These are phyloP conservation scores for Colletotrichum aenigma DNA, from an alignment of 2,329 filamentous ascomycete genomes.

Conservation along the genomic window DNA sequence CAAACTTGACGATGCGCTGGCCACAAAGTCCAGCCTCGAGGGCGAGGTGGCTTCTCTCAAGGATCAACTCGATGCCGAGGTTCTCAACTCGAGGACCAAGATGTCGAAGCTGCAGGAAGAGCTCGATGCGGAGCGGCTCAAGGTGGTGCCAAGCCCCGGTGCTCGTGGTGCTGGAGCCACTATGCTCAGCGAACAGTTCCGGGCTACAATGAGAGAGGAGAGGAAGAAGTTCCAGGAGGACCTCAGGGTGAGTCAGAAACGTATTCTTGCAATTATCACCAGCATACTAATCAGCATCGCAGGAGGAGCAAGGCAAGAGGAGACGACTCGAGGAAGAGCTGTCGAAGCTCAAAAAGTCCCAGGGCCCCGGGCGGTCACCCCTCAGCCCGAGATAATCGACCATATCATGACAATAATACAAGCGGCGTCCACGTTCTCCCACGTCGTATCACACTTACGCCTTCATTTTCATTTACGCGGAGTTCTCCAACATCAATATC, in stretches of 20 bases:
- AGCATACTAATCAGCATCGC: constrained; percentile 30
- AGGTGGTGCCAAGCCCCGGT: constrained; percentile 35
- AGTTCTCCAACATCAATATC: not conserved
- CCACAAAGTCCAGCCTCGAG: constrained; percentile 39
- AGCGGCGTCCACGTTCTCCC: not conserved
- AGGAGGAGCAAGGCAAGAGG: constrained; percentile 55
- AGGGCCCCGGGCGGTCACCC: constrained; percentile 46
- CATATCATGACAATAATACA: not conserved
- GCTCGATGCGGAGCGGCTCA: constrained; percentile 55
- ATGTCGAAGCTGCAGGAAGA: constrained; percentile 52
- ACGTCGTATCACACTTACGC: not conserved
- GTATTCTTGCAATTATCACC: not conserved
- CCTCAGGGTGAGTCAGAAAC: constrained; percentile 44
- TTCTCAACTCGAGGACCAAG: constrained; percentile 37
- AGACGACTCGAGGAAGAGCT: constrained; percentile 58
- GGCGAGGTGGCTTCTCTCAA: constrained; percentile 38
- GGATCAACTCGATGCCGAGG: constrained; percentile 45
- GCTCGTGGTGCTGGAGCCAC: constrained; percentile 48
- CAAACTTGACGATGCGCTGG: constrained; percentile 44
- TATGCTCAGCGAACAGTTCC: constrained; percentile 61
- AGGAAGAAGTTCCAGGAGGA: constrained; percentile 62
- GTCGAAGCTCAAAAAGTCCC: constrained; percentile 43
- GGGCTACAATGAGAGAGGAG: constrained; percentile 60
- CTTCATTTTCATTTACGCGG: not conserved
- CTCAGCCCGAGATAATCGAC: constrained; percentile 39